Evolutionary conservation across 78 protist genomes (phyloP), one percentile per base, ranked within the genome.

Genomic region (Dictyostelium firmibasis): DNA sequence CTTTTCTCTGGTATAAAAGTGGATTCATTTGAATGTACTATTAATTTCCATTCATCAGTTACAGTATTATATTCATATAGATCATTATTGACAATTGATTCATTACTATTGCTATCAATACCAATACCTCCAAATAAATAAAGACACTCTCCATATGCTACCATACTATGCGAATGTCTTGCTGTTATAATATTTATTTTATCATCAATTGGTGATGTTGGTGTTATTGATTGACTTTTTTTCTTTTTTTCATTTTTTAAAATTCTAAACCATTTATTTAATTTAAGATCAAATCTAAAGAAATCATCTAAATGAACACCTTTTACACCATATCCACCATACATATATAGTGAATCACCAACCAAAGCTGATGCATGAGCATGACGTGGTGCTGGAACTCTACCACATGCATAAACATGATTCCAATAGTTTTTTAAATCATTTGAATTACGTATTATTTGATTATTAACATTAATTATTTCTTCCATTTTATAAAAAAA

Each of bases 91-190:
- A 86, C 82, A 25, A 7, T 18, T 10, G 85, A 2, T 16, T 81
- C 70, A 10, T 29, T n/a, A 11, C 35, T 38, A 9, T 41, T 84
- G 9, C 3, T 3, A 2, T 33, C 74, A 9, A 27, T 25, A 27
- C 75, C 75, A 76, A 60, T 77, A 1, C 92, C 92, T 27, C 92
- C 92, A 86, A 76, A 86, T n/a, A 86, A 14, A 41, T 43, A 86
- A 33, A 86, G 9, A 35, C 62, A 53, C 3, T 64, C 92, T 3
- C 29, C 62, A 53, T 76, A 86, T 20, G 25, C 36, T 8, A 86
- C 92, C 75, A 81, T 29, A 57, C 75, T 76, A 60, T 86, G 77
- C 16, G 82, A 69, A 38, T 86, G 72, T 53, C 92, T 27, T 14
- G 92, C 43, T 23, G 31, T 31, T 18, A 67, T 27, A 20, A 67